Conservation (phyloP, 495 filamentous ascomycete species). For the Acidomyces sp. region DNA sequence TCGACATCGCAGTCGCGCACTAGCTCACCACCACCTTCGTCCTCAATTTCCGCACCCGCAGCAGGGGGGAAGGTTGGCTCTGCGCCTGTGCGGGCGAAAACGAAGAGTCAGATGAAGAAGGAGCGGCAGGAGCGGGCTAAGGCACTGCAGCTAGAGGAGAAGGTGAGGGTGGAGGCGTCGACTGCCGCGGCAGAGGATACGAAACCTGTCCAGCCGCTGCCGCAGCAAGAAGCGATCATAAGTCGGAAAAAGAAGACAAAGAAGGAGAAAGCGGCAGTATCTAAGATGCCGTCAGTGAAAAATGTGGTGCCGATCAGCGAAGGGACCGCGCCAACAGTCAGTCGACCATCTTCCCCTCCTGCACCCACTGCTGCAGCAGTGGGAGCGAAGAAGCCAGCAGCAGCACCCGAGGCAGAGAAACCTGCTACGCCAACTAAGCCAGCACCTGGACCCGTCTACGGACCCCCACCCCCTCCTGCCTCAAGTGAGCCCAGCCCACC, state of each 20-base stretch:
- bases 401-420: conserved; percentile 22
- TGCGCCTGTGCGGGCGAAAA: conserved; percentile 63
- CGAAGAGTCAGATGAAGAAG: conserved; percentile 85
- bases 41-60: too few species aligned
- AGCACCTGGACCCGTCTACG: background rate
- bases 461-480: background rate
- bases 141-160: conserved; percentile 48
- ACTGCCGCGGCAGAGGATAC: conserved; percentile 35
- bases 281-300: conserved; percentile 22
- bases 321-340: conserved; percentile 31
- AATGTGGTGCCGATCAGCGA: conserved; percentile 25
- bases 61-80: conserved; percentile 47
- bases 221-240: conserved; percentile 56
- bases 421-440: conserved; percentile 15
- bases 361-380: conserved; percentile 12
- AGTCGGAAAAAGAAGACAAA: conserved; percentile 69
- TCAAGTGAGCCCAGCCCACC: conserved; percentile 9
- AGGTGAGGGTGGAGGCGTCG: conserved; percentile 41
- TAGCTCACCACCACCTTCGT: conserved; percentile 63
- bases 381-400: background rate
- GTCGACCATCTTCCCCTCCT: conserved; percentile 32
- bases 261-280: conserved; percentile 54
- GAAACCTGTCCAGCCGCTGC: too few species aligned
- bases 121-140: conserved; percentile 55
- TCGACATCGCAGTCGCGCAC: conserved; percentile 74